Percentiles rank a stretch among this genome's conserved stretches.
phyloP scores from a whole-genome alignment of 352 stramenopile species.

The Halophytophthora batemanensis region DNA sequence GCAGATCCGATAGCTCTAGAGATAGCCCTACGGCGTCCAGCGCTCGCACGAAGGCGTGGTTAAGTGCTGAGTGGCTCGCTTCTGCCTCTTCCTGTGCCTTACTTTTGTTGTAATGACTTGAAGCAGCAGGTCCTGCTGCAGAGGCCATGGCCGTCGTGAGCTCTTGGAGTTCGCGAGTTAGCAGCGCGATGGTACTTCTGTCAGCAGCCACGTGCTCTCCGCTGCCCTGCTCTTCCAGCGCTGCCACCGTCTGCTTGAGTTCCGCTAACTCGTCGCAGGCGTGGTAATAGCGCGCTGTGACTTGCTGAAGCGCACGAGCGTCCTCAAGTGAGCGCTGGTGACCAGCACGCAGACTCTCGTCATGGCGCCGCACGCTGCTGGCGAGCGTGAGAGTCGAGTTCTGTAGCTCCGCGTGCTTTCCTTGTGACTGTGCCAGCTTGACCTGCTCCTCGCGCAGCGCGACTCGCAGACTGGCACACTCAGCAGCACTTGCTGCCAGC shows the following conservation, averaged over 20 bases:
- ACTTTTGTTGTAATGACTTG: not conserved
- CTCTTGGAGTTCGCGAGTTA: slow-evolving; percentile 59
- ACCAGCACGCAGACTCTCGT: slow-evolving; percentile 63
- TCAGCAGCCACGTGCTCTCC: slow-evolving; percentile 63
- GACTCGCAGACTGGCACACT: slow-evolving; percentile 33
- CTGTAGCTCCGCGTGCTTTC: slow-evolving; percentile 40
- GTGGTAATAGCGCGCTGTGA: slow-evolving; percentile 62
- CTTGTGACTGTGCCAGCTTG: slow-evolving; percentile 25
- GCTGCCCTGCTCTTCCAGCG: slow-evolving; percentile 68
- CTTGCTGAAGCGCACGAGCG: slow-evolving; percentile 38
- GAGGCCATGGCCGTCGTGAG: slow-evolving; percentile 22
- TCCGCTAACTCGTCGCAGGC: slow-evolving; percentile 71
- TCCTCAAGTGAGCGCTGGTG: slow-evolving; percentile 59
- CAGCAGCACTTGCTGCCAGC: slow-evolving; percentile 45
- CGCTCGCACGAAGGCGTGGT: slow-evolving; percentile 29
- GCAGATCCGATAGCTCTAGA: slow-evolving; percentile 26
- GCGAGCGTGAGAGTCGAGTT: slow-evolving; percentile 52
- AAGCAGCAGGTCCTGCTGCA: not conserved
- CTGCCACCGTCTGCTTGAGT: slow-evolving; percentile 61
- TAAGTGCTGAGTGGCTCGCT: slow-evolving; percentile 19
- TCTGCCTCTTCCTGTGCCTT: slow-evolving; percentile 6
- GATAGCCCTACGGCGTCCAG: slow-evolving; percentile 32
- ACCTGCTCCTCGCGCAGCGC: slow-evolving; percentile 26
- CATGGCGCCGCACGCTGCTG: slow-evolving; percentile 68
- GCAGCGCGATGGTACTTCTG: slow-evolving; percentile 57